These are phyloP conservation scores for Mortierella claussenii DNA, from an alignment of 192 early-diverging fungal genomes.

Conservation along the genomic window DNA sequence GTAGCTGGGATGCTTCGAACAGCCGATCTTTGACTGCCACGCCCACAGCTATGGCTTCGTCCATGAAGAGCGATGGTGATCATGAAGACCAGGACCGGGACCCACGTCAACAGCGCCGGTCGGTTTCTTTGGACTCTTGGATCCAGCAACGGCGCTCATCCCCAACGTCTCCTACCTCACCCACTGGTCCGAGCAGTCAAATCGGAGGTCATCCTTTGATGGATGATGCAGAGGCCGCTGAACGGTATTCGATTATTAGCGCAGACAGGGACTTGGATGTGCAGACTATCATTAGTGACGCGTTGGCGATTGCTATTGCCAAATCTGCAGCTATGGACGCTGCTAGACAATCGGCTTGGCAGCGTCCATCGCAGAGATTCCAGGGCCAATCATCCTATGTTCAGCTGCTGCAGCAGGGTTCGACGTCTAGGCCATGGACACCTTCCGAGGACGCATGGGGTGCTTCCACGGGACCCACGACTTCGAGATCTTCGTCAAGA, in stretches of 20 bases:
- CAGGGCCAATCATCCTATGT: too few species aligned
- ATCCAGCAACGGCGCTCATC: neutral
- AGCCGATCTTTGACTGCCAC: neutral
- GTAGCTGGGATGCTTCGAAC: constrained; percentile 5
- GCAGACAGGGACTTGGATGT: constrained; percentile 5
- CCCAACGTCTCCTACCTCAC: constrained; percentile 9
- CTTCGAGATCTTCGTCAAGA: constrained; percentile 2
- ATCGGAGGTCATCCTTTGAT: neutral
- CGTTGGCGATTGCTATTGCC: constrained; percentile 22
- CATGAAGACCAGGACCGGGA: neutral
- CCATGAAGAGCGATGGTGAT: neutral
- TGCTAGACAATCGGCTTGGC: constrained; percentile 17
- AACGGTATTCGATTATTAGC: neutral
- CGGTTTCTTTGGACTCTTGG: constrained; percentile 24
- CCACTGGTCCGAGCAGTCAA: neutral
- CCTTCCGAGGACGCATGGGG: neutral
- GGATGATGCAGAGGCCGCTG: neutral
- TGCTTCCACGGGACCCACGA: too few species aligned
- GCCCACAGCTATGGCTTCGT: neutral
- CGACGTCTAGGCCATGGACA: neutral
- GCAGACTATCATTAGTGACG: constrained; percentile 29
- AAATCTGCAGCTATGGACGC: constrained; percentile 26
- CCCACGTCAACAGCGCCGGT: neutral
- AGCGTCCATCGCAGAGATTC: too few species aligned
- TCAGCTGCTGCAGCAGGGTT: neutral